Percentiles rank a stretch among this genome's conserved stretches.
phyloP scores from a whole-genome alignment of 2,329 filamentous ascomycete genomes.

The Tolypocladium paradoxum region DNA sequence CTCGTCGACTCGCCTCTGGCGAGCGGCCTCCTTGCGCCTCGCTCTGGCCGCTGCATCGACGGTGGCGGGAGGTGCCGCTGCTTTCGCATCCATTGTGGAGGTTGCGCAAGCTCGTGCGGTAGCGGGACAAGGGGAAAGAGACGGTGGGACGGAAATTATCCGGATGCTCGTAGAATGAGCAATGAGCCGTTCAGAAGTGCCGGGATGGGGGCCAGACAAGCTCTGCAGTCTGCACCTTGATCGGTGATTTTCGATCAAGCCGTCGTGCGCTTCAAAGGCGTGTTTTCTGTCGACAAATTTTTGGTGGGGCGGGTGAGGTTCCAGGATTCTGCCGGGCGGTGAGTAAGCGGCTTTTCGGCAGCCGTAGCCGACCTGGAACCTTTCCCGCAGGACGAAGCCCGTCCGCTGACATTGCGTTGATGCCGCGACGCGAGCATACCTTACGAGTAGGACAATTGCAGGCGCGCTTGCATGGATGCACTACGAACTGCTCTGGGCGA shows the following conservation, averaged over 20 bases:
- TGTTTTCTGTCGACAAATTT: background rate
- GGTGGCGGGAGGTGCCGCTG: background rate
- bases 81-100: background rate
- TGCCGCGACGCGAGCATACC: background rate
- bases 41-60: background rate
- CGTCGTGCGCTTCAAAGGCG: background rate
- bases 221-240: background rate
- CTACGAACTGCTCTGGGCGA: background rate
- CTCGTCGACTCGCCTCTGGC: conserved; percentile 9
- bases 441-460: background rate
- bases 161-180: background rate
- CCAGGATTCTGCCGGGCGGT: background rate
- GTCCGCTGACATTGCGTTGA: background rate
- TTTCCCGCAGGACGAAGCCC: background rate
- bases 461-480: background rate
- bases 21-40: background rate
- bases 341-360: background rate
- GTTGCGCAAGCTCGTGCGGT: background rate
- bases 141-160: background rate
- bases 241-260: background rate
- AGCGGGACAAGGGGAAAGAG: background rate
- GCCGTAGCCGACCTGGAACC: background rate
- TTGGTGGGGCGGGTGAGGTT: background rate
- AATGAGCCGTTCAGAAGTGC: background rate
- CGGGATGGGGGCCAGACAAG: background rate